Evolutionary conservation across 176 grass and related monocot species (phyloP).

Genomic region (Juncus effusus): DNA sequence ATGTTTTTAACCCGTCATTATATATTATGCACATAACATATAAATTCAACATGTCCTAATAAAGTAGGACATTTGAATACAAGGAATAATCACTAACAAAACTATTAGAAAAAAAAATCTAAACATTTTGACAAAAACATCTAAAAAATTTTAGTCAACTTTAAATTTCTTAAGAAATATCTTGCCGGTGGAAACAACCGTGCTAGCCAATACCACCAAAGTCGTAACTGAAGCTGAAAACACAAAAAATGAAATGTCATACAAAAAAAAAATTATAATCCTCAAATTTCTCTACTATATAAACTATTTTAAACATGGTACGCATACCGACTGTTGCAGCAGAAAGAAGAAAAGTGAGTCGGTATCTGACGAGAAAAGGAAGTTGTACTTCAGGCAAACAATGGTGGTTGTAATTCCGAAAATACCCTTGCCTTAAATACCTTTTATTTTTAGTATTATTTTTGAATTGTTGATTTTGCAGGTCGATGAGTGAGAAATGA

Average conservation of each 20-base stretch:
- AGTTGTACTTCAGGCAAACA: constrained; percentile 60
- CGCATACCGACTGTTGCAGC: constrained; percentile 47
- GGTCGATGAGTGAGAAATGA: constrained; percentile 58
- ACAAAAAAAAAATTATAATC: too few relatives aligned
- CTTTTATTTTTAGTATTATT: neutral
- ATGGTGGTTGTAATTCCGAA: constrained; percentile 31
- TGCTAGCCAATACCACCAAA: constrained; percentile 1
- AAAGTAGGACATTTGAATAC: too few relatives aligned
- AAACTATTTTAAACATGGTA: neutral
- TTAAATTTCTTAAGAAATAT: neutral
- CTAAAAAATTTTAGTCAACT: neutral
- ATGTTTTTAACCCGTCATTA: too few relatives aligned
- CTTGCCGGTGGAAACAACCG: neutral
- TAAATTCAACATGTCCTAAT: too few relatives aligned
- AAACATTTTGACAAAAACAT: too few relatives aligned
- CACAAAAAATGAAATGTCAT: neutral
- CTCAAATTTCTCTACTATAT: neutral
- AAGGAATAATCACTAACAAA: too few relatives aligned
- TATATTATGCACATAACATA: too few relatives aligned
- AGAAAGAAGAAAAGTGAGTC: constrained; percentile 51
- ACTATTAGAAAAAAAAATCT: too few relatives aligned
- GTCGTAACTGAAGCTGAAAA: neutral
- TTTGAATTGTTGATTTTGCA: constrained; percentile 18
- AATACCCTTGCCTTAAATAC: constrained; percentile 7
- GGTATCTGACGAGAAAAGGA: constrained; percentile 48